Percentiles rank a stretch among this genome's conserved stretches.
These are phyloP conservation scores for Cutaneotrichosporon cavernicola DNA, from an alignment of 1,284 basidiomycete species.

Conservation along the genomic window DNA sequence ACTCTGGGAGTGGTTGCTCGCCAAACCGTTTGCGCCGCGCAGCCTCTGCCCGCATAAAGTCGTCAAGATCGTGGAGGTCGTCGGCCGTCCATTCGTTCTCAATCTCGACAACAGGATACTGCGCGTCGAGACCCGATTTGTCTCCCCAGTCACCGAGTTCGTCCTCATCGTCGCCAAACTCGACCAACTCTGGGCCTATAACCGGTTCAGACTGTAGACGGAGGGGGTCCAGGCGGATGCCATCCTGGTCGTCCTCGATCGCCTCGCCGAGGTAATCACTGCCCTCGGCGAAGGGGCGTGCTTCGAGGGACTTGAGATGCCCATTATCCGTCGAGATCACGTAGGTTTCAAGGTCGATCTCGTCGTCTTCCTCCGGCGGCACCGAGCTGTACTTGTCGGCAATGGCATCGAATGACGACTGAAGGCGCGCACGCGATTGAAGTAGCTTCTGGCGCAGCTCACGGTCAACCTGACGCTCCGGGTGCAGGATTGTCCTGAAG, in stretches of 20 bases:
- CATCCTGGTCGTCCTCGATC: slow-evolving; percentile 21
- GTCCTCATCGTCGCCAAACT: slow-evolving; percentile 36
- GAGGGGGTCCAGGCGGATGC: slow-evolving; percentile 1
- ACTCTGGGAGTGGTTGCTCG: not conserved
- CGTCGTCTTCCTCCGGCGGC: slow-evolving; percentile 49
- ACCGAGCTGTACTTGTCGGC: slow-evolving; percentile 43
- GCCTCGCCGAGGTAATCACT: slow-evolving; percentile 13
- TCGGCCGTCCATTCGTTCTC: slow-evolving; percentile 26
- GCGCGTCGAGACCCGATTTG: slow-evolving; percentile 33
- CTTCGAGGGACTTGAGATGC: slow-evolving; percentile 21
- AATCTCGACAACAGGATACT: slow-evolving; percentile 18
- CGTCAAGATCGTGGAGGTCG: slow-evolving; percentile 34
- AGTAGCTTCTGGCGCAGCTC: slow-evolving; percentile 4
- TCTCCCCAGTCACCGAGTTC: slow-evolving; percentile 44
- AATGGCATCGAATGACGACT: slow-evolving; percentile 40
- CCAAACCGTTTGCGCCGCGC: not conserved
- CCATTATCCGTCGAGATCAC: slow-evolving; percentile 39
- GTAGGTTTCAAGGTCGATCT: slow-evolving; percentile 45
- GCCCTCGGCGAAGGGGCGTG: slow-evolving; percentile 29
- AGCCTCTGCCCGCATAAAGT: slow-evolving; percentile 23
- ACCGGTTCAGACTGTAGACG: slow-evolving; percentile 10
- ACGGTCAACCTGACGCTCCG: not conserved
- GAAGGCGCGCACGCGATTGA: slow-evolving; percentile 1
- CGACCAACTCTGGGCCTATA: slow-evolving; percentile 10
- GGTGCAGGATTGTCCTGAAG: slow-evolving; percentile 7